These are phyloP conservation scores for Phycomyces nitens DNA, from an alignment of 192 early-diverging fungal genomes.

Conservation along the genomic window DNA sequence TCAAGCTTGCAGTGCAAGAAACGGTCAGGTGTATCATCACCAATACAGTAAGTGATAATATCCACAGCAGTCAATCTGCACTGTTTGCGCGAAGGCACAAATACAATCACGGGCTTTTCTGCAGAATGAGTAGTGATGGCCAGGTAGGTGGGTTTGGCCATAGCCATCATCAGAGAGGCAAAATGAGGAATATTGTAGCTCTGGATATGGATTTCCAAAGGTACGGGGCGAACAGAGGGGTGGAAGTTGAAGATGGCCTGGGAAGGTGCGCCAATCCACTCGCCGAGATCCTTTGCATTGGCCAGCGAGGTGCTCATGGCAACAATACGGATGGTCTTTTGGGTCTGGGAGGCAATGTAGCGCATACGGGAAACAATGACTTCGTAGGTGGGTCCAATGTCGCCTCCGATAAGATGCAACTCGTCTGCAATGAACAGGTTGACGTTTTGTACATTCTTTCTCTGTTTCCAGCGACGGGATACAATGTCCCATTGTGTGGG, in stretches of 20 bases:
- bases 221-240: constrained; percentile 88
- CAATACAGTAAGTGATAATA: constrained; percentile 74
- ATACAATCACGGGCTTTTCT: constrained; percentile 78
- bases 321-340: constrained; percentile 86
- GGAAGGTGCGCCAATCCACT: constrained; percentile 88
- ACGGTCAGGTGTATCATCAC: constrained; percentile 67
- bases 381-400: constrained; percentile 88
- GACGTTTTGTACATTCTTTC: constrained; percentile 87
- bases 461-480: constrained; percentile 92
- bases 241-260: constrained; percentile 91
- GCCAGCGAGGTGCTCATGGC: constrained; percentile 86
- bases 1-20: constrained; percentile 71
- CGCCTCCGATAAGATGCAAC: constrained; percentile 89
- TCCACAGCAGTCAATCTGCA: constrained; percentile 84
- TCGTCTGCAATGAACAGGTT: constrained; percentile 92
- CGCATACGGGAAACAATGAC: constrained; percentile 92
- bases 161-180: constrained; percentile 92
- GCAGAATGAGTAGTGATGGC: constrained; percentile 64
- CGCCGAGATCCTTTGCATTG: constrained; percentile 96
- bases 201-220: constrained; percentile 94
- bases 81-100: constrained; percentile 90
- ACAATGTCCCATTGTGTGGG: constrained; percentile 93
- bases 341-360: constrained; percentile 79
- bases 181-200: constrained; percentile 90
- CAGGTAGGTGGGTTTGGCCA: constrained; percentile 81